Evolutionary conservation across 148 eudicot genomes (phyloP).

Genomic region (Chenopodium quinoa): DNA sequence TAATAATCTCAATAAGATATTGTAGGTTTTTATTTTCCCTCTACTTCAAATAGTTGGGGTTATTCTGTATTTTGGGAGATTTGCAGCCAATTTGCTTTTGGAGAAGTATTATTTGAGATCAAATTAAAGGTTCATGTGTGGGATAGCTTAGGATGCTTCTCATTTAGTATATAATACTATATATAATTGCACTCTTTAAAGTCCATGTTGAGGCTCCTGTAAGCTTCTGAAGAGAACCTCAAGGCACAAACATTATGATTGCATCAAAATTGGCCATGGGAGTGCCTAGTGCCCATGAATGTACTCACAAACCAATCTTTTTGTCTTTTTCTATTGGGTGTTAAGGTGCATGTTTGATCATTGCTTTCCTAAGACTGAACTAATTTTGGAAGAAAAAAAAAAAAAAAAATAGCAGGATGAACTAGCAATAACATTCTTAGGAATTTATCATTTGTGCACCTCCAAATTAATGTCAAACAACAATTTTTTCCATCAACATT

Average conservation of each 20-base stretch:
- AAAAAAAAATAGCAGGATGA: background rate
- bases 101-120: too few species aligned
- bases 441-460: background rate
- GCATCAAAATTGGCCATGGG: background rate
- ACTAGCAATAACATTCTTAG: background rate
- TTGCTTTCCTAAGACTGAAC: background rate
- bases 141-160: background rate
- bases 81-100: too few species aligned
- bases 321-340: background rate
- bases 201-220: background rate
- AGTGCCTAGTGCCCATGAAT: too few species aligned
- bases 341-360: background rate
- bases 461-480: background rate
- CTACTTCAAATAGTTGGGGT: too few species aligned
- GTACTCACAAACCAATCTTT: too few species aligned
- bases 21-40: too few species aligned
- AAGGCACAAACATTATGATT: background rate
- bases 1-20: too few species aligned
- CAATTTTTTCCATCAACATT: conserved; percentile 1
- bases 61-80: too few species aligned
- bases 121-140: background rate
- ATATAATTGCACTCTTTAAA: background rate
- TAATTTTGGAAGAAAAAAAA: background rate
- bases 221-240: background rate
- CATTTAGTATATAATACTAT: background rate